Evolutionary conservation across 1,284 basidiomycete species (phyloP), one percentile per base, ranked within the genome.

Genomic region (Amylostereum areolatum): DNA sequence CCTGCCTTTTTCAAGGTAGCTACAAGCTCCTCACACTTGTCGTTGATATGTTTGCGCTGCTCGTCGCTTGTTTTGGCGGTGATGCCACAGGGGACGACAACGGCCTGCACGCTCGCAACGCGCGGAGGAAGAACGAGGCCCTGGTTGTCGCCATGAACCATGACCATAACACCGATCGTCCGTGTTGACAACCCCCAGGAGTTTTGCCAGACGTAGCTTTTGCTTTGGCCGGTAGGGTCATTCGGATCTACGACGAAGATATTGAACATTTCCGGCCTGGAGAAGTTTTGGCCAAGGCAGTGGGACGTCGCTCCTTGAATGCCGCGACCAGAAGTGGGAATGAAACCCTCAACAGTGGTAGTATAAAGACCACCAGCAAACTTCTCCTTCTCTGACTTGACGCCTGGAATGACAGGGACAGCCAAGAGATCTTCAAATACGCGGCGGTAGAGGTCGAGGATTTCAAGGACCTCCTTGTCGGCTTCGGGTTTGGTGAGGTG

Each of bases 361-460:
- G 97, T 99, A 75, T 99, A 99, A 63, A 96, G 77, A 2, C 92
- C 97, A 48, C 96, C 96, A 7, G 97, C 96, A 59, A 99, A 99
- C 71, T 98, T 99, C 72, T 99, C 96, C 73, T 99, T 99, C 68
- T 97, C 94, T 10, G 95, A 97, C 71, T 99, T 99, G 67, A 96
- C 75, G 58, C 96, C 96, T 9, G 92, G 91, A 55, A 98, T 89
- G 67, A 99, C 95, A 46, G 97, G 96, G 37, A 99, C 92, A 43
- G 96, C 96, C 45, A 99, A 87, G 24, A 99, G 81, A 53, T 99
- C 94, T 68, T 95, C 91, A 73, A 96, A 99, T n/a, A 99, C 89
- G 53, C 85, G 85, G 34, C 90, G 84, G 74, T 99, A 99, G 54
- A 98, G 85, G 51, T 97, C 93, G 59, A 99, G 86, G 61, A 99